phyloP scores from a whole-genome alignment of 345 rosid species.

The Citrus trifoliata region DNA sequence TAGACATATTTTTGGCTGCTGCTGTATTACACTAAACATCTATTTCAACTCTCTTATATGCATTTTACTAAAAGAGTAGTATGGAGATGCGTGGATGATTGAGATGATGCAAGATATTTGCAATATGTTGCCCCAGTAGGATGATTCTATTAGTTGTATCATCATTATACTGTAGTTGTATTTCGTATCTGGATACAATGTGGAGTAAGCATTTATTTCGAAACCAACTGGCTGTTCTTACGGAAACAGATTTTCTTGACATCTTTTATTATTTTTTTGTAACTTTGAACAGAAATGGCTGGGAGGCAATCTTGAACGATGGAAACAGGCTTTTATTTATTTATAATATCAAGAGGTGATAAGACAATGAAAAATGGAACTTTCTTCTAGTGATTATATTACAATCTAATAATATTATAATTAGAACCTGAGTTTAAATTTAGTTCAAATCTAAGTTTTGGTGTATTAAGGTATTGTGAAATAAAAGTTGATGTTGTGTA shows the following conservation, averaged over 20 bases:
- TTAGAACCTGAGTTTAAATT: too few relatives aligned
- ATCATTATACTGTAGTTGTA: not conserved
- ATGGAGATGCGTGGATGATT: not conserved
- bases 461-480: too few relatives aligned
- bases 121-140: not conserved
- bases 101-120: not conserved
- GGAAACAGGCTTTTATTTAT: too few relatives aligned
- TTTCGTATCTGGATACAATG: not conserved
- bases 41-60: not conserved
- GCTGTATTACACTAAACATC: not conserved
- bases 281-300: not conserved
- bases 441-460: too few relatives aligned
- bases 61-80: not conserved
- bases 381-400: too few relatives aligned
- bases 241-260: not conserved
- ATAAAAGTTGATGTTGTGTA: too few relatives aligned
- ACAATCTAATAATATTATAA: too few relatives aligned
- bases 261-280: not conserved
- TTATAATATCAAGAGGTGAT: not conserved
- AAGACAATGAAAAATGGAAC: not conserved
- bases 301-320: not conserved
- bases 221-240: not conserved
- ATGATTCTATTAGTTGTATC: not conserved
- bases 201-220: not conserved
- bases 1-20: not conserved